A percentile compares a stretch with the other conserved stretches of the same genome.
Evolutionary conservation across 1,284 basidiomycete genomes (phyloP).

Genomic region (Apiotrichum sp.): DNA sequence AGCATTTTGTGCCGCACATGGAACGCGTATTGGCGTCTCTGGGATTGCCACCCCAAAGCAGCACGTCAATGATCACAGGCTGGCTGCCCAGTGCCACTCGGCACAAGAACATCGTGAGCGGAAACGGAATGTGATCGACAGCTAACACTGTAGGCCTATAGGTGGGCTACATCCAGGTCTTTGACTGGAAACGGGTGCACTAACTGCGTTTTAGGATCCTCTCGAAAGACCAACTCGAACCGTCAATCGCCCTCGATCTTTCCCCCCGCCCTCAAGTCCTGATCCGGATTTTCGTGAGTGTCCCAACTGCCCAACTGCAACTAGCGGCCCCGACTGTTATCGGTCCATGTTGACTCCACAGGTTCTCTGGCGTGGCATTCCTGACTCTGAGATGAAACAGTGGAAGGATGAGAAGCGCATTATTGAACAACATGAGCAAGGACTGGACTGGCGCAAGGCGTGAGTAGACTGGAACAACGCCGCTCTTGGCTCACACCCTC

Average conservation of each 20-base stretch:
- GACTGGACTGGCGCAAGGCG: slow-evolving; percentile 38
- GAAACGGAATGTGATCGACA: too few relatives aligned
- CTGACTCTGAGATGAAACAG: slow-evolving; percentile 33
- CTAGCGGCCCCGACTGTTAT: too few relatives aligned
- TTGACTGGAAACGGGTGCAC: background rate
- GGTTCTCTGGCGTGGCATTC: slow-evolving; percentile 38
- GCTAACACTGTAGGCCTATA: slow-evolving; percentile 24
- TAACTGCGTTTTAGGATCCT: slow-evolving; percentile 21
- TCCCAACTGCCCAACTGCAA: too few relatives aligned
- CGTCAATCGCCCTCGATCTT: slow-evolving; percentile 26
- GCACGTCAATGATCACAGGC: slow-evolving; percentile 37
- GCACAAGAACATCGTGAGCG: slow-evolving; percentile 40
- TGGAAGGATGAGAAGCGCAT: slow-evolving; percentile 27
- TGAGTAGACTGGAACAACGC: slow-evolving; percentile 18
- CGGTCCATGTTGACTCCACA: slow-evolving; percentile 1
- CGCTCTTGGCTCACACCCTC: background rate
- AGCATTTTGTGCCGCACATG: slow-evolving; percentile 40
- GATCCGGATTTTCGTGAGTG: slow-evolving; percentile 36
- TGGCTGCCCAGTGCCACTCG: slow-evolving; percentile 37
- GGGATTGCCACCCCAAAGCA: slow-evolving; percentile 35
- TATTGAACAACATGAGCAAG: slow-evolving; percentile 35
- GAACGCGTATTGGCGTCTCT: slow-evolving; percentile 34
- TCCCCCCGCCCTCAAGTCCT: slow-evolving; percentile 36
- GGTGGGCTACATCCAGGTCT: background rate
- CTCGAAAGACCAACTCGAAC: slow-evolving; percentile 29